Evolutionary conservation across 352 stramenopile species (phyloP).

Genomic region (Bremia lactucae): DNA sequence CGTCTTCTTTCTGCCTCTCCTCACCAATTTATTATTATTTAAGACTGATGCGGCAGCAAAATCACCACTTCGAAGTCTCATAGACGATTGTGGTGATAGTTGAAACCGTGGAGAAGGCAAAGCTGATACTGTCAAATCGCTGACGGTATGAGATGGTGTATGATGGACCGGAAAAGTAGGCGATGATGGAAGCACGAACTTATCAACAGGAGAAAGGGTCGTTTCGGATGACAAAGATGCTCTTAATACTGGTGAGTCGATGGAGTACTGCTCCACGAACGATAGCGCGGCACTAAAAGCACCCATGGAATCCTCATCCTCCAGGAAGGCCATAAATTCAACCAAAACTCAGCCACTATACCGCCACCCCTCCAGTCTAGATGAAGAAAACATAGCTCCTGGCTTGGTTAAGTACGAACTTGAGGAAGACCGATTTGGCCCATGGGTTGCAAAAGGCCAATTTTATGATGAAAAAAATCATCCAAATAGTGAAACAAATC

Average conservation of each 20-base stretch:
- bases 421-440: too few species aligned
- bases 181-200: slow-evolving; percentile 19
- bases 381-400: too few species aligned
- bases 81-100: slow-evolving; percentile 3
- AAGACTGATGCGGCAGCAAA: slow-evolving; percentile 1
- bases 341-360: too few species aligned
- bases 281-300: slow-evolving; percentile 29
- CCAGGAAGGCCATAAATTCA: slow-evolving; percentile 31
- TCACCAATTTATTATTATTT: slow-evolving; percentile 1
- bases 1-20: slow-evolving; percentile 24
- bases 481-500: too few species aligned
- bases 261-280: slow-evolving; percentile 29
- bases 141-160: too few species aligned
- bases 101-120: too few species aligned
- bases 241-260: slow-evolving; percentile 21
- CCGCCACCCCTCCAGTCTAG: too few species aligned
- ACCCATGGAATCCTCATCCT: slow-evolving; percentile 22
- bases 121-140: too few species aligned
- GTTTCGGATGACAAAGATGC: slow-evolving; percentile 1
- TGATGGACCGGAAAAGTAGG: too few species aligned
- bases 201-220: slow-evolving; percentile 4
- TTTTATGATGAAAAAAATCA: too few species aligned
- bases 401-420: too few species aligned
- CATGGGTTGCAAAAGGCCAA: too few species aligned
- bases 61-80: slow-evolving; percentile 11